These are phyloP conservation scores for Gamarada debralockiae DNA, from an alignment of 495 filamentous ascomycete species.

Conservation along the genomic window DNA sequence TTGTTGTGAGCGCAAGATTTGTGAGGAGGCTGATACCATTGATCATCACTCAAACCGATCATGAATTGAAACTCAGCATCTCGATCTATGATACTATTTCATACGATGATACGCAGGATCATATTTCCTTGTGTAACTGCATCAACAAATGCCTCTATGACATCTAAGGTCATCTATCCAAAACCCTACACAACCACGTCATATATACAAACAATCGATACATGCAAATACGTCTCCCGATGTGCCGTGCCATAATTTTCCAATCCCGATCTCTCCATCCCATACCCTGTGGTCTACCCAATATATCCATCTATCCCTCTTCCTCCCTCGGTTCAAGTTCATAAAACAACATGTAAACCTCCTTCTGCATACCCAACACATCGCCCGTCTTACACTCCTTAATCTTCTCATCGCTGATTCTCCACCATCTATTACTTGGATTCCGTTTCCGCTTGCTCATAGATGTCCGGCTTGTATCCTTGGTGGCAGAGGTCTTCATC, in stretches of 20 bases:
- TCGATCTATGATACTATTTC: too few species aligned
- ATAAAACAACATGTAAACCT: conserved; percentile 96
- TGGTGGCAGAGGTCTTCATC: background rate
- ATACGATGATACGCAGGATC: background rate
- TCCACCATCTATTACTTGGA: conserved; percentile 84
- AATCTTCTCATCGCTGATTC: conserved; percentile 95
- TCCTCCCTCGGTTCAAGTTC: conserved; percentile 52
- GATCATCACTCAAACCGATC: too few species aligned
- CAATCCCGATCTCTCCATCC: background rate
- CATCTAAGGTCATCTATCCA: background rate
- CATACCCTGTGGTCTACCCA: background rate
- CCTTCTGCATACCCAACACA: conserved; percentile 87
- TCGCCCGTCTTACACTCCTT: conserved; percentile 91
- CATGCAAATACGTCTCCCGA: too few species aligned
- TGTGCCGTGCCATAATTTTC: background rate
- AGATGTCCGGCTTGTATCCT: background rate
- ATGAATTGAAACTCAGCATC: too few species aligned
- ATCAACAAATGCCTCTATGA: too few species aligned
- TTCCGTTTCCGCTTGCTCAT: conserved; percentile 36
- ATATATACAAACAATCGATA: background rate
- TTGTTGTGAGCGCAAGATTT: too few species aligned
- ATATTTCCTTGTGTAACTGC: background rate
- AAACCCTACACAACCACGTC: background rate
- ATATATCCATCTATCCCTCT: background rate
- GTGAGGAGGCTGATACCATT: too few species aligned